Evolutionary conservation across 768 basidiomycete species (phyloP).

Genomic region (Mycena latifolia): DNA sequence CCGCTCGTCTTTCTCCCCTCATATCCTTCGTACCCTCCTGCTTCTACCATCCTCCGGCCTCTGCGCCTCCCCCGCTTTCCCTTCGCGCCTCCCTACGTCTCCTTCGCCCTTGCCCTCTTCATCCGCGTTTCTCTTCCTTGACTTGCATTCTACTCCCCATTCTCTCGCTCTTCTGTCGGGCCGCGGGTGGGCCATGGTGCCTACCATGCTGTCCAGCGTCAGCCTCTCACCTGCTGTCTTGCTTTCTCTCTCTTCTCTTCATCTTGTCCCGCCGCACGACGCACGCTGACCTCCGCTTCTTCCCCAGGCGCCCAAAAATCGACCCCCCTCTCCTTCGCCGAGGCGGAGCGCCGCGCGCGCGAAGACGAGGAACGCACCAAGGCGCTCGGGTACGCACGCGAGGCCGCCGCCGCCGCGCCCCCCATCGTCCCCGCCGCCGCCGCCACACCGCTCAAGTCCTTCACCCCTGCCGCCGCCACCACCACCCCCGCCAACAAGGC

Average conservation of each 20-base stretch:
- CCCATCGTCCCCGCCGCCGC: conserved; percentile 16
- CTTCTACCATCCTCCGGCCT: neutral
- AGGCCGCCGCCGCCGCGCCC: conserved; percentile 54
- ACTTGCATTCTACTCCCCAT: too few relatives aligned
- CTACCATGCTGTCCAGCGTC: too few relatives aligned
- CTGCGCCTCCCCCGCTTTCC: too few relatives aligned
- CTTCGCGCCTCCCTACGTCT: too few relatives aligned
- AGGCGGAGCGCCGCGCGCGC: conserved; percentile 89
- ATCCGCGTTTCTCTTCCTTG: too few relatives aligned
- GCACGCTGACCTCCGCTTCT: conserved; percentile 81
- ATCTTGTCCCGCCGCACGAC: conserved; percentile 38
- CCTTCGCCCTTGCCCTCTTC: too few relatives aligned
- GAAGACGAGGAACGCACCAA: conserved; percentile 95
- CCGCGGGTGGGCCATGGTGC: too few relatives aligned
- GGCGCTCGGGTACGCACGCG: conserved; percentile 91
- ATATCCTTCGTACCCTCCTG: too few relatives aligned
- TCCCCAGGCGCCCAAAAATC: conserved; percentile 91
- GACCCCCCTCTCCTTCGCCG: conserved; percentile 91
- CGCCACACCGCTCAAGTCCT: conserved; percentile 25
- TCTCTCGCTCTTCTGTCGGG: too few relatives aligned
- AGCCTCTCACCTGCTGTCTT: too few relatives aligned
- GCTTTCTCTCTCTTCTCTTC: neutral
- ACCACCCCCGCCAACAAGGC: conserved; percentile 37
- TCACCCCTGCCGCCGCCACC: conserved; percentile 37
- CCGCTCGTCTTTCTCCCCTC: too few relatives aligned